Evolutionary conservation across 2,329 filamentous ascomycete species (phyloP), one percentile per base, ranked within the genome.

Genomic region (Penicillium sp.): DNA sequence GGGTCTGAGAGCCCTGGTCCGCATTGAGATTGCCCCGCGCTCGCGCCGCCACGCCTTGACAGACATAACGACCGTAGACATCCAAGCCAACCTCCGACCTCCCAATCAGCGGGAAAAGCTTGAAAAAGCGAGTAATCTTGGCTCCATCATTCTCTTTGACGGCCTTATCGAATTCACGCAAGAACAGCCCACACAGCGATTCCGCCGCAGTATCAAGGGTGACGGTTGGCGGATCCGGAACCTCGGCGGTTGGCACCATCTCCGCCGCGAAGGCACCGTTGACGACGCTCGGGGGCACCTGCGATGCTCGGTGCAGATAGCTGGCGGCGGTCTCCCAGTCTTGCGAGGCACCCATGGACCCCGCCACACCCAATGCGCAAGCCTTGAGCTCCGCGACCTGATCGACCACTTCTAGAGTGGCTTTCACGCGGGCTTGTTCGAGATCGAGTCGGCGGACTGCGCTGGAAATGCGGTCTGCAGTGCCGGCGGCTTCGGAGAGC

Each of bases 251-350:
- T 0, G 94, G 94, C 8, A 99, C 94, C 69, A 96, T 93, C 60
- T 91, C 86, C 31, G 92, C 89, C 0, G 94, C 93, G 70, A 99
- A 99, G 14, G 86, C 84, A 23, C 94, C 91, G 62, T 89, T 83
- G 47, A 92, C 82, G 47, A 99, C 93, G 1, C 88, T 81, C 47
- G 87, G 82, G 0, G 93, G 92, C 11, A 99, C 87, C 62, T 89
- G 87, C 56, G 87, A 87, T 6, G 94, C 92, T 40, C 93, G 85
- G 59, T 89, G 86, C 54, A 99, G 83, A 73, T 97, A 97, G 43
- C 84, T 89, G 2, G 94, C 94, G 3, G 94, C 94, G 3, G 91
- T 94, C 75, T 99, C 94, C 94, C 94, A 99, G 77, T 99, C 94
- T 74, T 99, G 94, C 37, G 94, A 91, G 4, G 92, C 93, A 29